Evolutionary conservation across 495 filamentous ascomycete species (phyloP), one percentile per base, ranked within the genome.

Genomic region (Clohesyomyces aquaticus): DNA sequence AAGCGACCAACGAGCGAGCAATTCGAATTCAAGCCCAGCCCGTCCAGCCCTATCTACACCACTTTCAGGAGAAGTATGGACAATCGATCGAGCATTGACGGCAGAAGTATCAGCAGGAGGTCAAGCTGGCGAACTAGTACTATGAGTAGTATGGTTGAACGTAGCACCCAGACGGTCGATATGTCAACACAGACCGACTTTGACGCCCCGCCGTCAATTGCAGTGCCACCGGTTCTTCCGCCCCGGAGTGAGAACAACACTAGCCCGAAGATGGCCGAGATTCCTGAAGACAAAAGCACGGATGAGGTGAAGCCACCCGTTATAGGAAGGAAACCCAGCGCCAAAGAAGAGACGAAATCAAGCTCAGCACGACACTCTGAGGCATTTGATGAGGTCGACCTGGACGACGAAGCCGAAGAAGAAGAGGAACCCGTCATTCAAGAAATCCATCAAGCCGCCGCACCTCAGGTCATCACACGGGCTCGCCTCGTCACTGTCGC

Each of bases 21-120:
- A 59, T 95, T 96, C 74, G 88, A 91, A 71, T 96, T 87, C 78
- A 83, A 85, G 61, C 90, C 91, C 19, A 86, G 80, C 48, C 87
- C 89, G 0, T 83, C 81, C 26, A 94, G 90, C 72, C 91, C 92
- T 6, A 77, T 91, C n/a, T 93, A 82, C 72, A 74, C 77, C 23
- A 83, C 82, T 55, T 91, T 87, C 68, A 77, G 67, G 51, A 63
- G 29, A 49, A 65, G 61, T 18, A 32, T 63, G 22, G 67, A 81
- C 14, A 38, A 38, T 50, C 85, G 88, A 55, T 83, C 82, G 68
- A 93, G 89, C 71, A 77, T 86, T 25, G 89, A 94, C 18, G 61
- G 53, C 50, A 60, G 61, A 52, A 59, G 41, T 32, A 50, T 47
- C 21, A 74, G 72, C 50, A 26, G 65, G 26, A 61, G 70, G 45